Conservation (phyloP, 805 yeast species). For the Vanderwaltozyma polyspora region DNA sequence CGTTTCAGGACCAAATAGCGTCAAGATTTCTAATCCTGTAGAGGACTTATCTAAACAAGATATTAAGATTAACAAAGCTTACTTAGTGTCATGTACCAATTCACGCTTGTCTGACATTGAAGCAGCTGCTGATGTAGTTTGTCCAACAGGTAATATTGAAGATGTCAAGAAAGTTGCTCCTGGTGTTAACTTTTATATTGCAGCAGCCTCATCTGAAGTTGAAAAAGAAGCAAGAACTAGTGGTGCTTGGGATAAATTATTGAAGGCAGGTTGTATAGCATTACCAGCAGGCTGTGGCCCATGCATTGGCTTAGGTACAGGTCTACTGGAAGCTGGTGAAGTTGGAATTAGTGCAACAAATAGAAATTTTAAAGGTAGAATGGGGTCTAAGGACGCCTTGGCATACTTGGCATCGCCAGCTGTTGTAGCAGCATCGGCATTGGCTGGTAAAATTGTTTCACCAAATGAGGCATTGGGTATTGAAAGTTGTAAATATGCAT, state of each 20-base stretch:
- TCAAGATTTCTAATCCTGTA: constrained; percentile 75
- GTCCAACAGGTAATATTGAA: constrained; percentile 23
- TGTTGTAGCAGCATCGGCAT: constrained; percentile 96
- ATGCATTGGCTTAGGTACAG: constrained; percentile 94
- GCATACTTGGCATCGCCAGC: constrained; percentile 97
- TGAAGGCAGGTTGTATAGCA: constrained; percentile 90
- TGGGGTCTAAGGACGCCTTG: constrained; percentile 95
- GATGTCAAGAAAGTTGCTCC: constrained; percentile 59
- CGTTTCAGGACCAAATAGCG: constrained; percentile 95
- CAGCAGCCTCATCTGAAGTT: constrained; percentile 92
- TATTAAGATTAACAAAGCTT: constrained; percentile 82
- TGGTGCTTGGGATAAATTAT: constrained; percentile 86
- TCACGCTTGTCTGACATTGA: constrained; percentile 84
- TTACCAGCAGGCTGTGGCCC: constrained; percentile 99
- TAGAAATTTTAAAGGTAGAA: constrained; percentile 97
- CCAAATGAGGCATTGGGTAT: constrained; percentile 76
- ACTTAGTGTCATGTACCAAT: constrained; percentile 95
- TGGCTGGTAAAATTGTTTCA: constrained; percentile 86
- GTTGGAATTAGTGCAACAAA: constrained; percentile 98
- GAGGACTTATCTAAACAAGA: constrained; percentile 61
- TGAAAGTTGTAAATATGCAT: constrained; percentile 37
- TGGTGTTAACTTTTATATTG: constrained; percentile 90
- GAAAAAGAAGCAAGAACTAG: constrained; percentile 81
- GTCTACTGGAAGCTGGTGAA: constrained; percentile 87
- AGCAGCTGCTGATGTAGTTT: constrained; percentile 86